Evolutionary conservation across 2,329 filamentous ascomycete genomes (phyloP).

Genomic region (Fonsecaea erecta): DNA sequence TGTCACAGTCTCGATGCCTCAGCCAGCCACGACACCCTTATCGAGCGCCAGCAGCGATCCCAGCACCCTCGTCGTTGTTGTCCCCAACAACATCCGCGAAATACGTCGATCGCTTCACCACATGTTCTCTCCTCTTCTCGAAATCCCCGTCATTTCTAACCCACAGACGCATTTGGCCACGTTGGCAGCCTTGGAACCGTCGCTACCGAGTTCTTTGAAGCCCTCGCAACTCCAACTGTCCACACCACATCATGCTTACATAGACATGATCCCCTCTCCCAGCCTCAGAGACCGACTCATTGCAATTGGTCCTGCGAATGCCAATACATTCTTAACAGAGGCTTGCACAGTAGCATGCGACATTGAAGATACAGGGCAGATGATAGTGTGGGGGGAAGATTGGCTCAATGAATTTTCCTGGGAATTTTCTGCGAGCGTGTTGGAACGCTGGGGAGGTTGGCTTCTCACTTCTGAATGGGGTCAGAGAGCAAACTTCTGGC

Average conservation of each 20-base stretch:
- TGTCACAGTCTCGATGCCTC: conserved; percentile 19
- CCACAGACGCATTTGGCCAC: conserved; percentile 44
- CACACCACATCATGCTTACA: conserved; percentile 49
- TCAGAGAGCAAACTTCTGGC: conserved; percentile 50
- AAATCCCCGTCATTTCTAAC: conserved; percentile 42
- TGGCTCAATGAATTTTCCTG: conserved; percentile 49
- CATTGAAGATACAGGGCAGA: conserved; percentile 45
- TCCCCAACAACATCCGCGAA: conserved; percentile 45
- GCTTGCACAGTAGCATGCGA: conserved; percentile 45
- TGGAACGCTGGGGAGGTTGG: conserved; percentile 49
- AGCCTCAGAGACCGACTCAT: conserved; percentile 48
- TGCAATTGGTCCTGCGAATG: conserved; percentile 43
- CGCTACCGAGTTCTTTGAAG: conserved; percentile 44
- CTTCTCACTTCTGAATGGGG: conserved; percentile 47
- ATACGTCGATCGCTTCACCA: conserved; percentile 44
- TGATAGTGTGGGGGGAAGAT: conserved; percentile 53
- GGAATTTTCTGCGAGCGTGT: conserved; percentile 49
- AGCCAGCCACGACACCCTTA: conserved; percentile 28
- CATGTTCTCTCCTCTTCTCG: conserved; percentile 45
- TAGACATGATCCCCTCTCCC: conserved; percentile 51
- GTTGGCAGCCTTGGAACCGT: conserved; percentile 40
- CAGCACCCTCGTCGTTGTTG: conserved; percentile 37
- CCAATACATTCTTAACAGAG: conserved; percentile 46
- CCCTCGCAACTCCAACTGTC: conserved; percentile 48
- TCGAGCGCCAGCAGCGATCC: conserved; percentile 28